A percentile compares a stretch with the other conserved stretches of the same genome.
These are phyloP conservation scores for Neurospora tetraspora DNA, from an alignment of 495 filamentous ascomycete genomes.

Conservation along the genomic window DNA sequence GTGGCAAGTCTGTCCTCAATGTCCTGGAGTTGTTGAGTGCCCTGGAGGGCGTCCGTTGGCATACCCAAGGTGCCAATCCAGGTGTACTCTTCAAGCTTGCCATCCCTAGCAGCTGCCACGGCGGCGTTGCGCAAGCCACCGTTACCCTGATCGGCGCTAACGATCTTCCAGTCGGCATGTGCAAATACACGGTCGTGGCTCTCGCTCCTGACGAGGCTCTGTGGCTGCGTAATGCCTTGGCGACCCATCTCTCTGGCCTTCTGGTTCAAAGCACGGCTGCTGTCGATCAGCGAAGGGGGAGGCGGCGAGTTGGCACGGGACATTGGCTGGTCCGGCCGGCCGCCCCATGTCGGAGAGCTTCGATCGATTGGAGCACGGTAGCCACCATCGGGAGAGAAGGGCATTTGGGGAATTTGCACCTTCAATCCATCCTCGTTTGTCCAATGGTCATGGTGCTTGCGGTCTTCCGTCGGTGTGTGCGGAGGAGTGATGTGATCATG, in stretches of 20 bases:
- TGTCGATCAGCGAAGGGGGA: conserved; percentile 60
- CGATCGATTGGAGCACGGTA: conserved; percentile 47
- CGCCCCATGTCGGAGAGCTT: conserved; percentile 62
- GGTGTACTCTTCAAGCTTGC: conserved; percentile 55
- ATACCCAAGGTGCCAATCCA: conserved; percentile 89
- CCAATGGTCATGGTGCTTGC: conserved; percentile 47
- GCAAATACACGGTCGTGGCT: conserved; percentile 57
- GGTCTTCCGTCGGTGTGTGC: conserved; percentile 52
- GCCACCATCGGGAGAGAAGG: conserved; percentile 23
- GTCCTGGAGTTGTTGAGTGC: conserved; percentile 57
- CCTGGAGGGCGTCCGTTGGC: conserved; percentile 71
- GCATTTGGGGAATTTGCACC: conserved; percentile 26
- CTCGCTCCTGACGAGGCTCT: conserved; percentile 33
- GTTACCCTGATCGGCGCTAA: conserved; percentile 79
- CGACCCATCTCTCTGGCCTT: conserved; percentile 40
- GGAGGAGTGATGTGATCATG: conserved; percentile 36
- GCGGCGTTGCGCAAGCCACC: conserved; percentile 82
- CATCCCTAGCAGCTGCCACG: conserved; percentile 58
- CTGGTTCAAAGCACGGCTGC: conserved; percentile 40
- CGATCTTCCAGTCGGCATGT: conserved; percentile 66
- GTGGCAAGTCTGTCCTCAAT: conserved; percentile 70
- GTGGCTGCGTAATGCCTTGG: conserved; percentile 37
- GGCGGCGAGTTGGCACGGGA: conserved; percentile 58
- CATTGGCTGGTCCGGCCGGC: conserved; percentile 60
- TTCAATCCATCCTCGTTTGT: conserved; percentile 41